Conservation (phyloP, 495 filamentous ascomycete genomes). For the Penicillium macrosclerotiorum region DNA sequence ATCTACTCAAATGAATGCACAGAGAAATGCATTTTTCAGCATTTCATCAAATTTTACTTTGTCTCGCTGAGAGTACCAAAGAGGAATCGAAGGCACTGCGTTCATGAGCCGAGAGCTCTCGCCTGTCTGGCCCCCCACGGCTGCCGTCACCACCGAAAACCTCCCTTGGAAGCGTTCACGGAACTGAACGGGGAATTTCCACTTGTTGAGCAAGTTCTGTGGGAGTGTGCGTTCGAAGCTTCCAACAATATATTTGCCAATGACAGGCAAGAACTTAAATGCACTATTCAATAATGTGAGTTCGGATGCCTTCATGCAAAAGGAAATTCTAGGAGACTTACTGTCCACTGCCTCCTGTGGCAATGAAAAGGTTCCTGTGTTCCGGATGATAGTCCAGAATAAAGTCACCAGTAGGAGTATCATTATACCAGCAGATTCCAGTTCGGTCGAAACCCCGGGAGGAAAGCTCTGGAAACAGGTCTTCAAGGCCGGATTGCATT, state of each 20-base stretch:
- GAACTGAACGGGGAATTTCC: slow-evolving; percentile 33
- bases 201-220: slow-evolving; percentile 34
- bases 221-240: slow-evolving; percentile 35
- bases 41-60: slow-evolving; percentile 25
- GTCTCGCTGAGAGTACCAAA: slow-evolving; percentile 14
- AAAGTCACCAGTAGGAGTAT: slow-evolving; percentile 73
- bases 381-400: slow-evolving; percentile 69
- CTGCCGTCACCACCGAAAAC: slow-evolving; percentile 32
- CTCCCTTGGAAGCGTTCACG: slow-evolving; percentile 22
- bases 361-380: slow-evolving; percentile 64
- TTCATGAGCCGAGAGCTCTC: slow-evolving; percentile 27
- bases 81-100: slow-evolving; percentile 15
- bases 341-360: slow-evolving; percentile 78
- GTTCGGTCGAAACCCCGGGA: slow-evolving; percentile 60
- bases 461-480: slow-evolving; percentile 57
- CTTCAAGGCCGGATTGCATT: slow-evolving; percentile 53
- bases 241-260: slow-evolving; percentile 44
- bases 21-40: no score
- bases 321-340: no score
- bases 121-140: slow-evolving; percentile 29
- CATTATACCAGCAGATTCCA: slow-evolving; percentile 82
- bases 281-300: slow-evolving; percentile 18
- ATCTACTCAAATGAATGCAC: no score
- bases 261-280: slow-evolving; percentile 50
- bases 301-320: no score